Conservation (phyloP, 2,329 filamentous ascomycete species). For the Pyrenophora teres region DNA sequence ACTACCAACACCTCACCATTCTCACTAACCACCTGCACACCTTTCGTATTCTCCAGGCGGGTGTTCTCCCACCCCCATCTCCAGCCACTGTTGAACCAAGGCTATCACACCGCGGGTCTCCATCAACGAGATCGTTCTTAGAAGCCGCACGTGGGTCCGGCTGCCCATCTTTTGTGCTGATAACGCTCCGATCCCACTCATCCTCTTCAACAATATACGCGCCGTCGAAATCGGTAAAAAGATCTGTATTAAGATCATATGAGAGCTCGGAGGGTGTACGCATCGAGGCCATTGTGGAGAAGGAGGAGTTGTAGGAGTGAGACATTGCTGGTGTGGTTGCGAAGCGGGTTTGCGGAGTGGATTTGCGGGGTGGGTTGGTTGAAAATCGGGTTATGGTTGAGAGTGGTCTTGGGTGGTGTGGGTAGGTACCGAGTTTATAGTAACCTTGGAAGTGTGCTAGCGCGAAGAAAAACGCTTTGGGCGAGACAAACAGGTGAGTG, state of each 20-base stretch:
- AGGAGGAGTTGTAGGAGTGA: constrained; percentile 3
- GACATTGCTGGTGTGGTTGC: background rate
- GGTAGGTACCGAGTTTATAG: too few relatives aligned
- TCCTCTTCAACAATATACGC: background rate
- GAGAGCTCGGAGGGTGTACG: background rate
- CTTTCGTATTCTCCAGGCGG: too few relatives aligned
- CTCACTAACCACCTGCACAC: too few relatives aligned
- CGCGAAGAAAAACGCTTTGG: too few relatives aligned
- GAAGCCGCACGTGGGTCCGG: background rate
- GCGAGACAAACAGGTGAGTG: too few relatives aligned
- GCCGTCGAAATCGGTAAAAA: constrained; percentile 5
- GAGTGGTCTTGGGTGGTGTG: background rate
- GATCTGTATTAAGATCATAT: background rate
- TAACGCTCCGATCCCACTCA: background rate
- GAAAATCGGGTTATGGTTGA: background rate
- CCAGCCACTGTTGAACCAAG: background rate
- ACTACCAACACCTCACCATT: too few relatives aligned
- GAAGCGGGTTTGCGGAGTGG: too few relatives aligned
- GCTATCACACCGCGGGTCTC: too few relatives aligned
- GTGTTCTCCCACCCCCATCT: background rate
- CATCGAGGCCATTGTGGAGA: constrained; percentile 6
- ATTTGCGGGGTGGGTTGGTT: background rate
- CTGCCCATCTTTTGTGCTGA: background rate
- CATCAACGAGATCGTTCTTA: too few relatives aligned
- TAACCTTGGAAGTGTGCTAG: too few relatives aligned